A percentile compares a stretch with the other conserved stretches of the same genome.
Evolutionary conservation across 2,329 filamentous ascomycete species (phyloP).

Genomic region (Ophiostoma himal-ulmi): DNA sequence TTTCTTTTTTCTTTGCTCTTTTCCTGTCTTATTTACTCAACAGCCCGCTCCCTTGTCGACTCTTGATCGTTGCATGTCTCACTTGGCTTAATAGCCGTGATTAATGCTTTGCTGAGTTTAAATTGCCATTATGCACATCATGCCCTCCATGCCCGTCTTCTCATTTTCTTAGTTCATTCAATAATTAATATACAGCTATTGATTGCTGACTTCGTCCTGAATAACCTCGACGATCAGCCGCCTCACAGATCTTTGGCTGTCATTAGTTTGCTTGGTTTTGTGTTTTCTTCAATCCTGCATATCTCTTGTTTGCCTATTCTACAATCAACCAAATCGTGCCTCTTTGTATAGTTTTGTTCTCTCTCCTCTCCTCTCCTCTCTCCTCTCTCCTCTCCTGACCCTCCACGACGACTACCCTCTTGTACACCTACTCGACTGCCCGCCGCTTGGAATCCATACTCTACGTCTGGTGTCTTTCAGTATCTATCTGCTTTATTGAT

Average conservation of each 20-base stretch:
- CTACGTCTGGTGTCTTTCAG: background rate
- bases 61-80: background rate
- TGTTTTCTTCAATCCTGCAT: background rate
- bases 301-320: too few relatives aligned
- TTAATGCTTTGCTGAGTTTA: background rate
- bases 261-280: too few relatives aligned
- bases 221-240: background rate
- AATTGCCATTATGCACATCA: background rate
- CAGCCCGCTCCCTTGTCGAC: background rate
- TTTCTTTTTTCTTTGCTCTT: background rate
- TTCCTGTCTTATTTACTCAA: background rate
- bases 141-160: too few relatives aligned
- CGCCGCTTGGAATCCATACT: background rate
- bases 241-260: background rate
- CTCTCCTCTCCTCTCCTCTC: background rate
- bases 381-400: background rate
- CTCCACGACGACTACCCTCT: background rate
- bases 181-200: too few relatives aligned
- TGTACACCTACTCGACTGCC: background rate
- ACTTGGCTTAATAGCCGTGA: background rate
- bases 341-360: too few relatives aligned
- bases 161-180: too few relatives aligned
- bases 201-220: too few relatives aligned
- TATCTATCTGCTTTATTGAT: background rate
- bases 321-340: too few relatives aligned